Evolutionary conservation across 805 yeast species (phyloP).

Genomic region (Candida jianshihensis): DNA sequence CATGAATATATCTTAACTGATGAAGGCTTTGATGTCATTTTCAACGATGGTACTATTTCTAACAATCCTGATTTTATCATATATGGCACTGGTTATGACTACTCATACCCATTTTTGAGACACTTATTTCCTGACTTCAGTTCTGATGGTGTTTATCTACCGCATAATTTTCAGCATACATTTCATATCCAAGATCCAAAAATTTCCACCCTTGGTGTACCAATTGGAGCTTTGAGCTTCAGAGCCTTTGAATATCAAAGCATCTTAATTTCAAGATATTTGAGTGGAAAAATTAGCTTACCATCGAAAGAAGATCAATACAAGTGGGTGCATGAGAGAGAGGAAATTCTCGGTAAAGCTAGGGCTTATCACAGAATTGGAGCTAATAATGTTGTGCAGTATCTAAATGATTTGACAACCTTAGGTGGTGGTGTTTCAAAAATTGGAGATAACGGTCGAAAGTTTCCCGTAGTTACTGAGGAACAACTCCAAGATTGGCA

Average conservation of each 20-base stretch:
- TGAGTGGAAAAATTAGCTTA: slow-evolving; percentile 32
- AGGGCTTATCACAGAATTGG: not conserved
- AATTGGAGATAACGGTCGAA: slow-evolving; percentile 1
- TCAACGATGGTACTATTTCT: slow-evolving; percentile 27
- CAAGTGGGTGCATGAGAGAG: slow-evolving; percentile 25
- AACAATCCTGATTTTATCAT: slow-evolving; percentile 27
- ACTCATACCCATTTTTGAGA: slow-evolving; percentile 27
- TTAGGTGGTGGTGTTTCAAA: not conserved
- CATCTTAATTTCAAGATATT: slow-evolving; percentile 46
- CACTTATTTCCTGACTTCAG: slow-evolving; percentile 14
- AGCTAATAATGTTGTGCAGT: not conserved
- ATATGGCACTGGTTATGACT: slow-evolving; percentile 35
- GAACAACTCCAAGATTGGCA: not conserved
- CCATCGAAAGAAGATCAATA: slow-evolving; percentile 35
- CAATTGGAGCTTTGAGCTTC: slow-evolving; percentile 36
- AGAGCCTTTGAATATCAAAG: slow-evolving; percentile 43
- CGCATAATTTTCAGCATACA: slow-evolving; percentile 27
- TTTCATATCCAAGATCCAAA: slow-evolving; percentile 40
- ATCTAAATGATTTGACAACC: not conserved
- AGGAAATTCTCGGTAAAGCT: not conserved
- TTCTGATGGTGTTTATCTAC: slow-evolving; percentile 29
- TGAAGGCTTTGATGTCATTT: slow-evolving; percentile 11
- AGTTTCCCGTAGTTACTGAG: not conserved
- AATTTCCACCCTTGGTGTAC: slow-evolving; percentile 34
- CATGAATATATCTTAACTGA: slow-evolving; percentile 26